Evolutionary conservation across 805 yeast genomes (phyloP).

Genomic region (Candida fluviatilis): DNA sequence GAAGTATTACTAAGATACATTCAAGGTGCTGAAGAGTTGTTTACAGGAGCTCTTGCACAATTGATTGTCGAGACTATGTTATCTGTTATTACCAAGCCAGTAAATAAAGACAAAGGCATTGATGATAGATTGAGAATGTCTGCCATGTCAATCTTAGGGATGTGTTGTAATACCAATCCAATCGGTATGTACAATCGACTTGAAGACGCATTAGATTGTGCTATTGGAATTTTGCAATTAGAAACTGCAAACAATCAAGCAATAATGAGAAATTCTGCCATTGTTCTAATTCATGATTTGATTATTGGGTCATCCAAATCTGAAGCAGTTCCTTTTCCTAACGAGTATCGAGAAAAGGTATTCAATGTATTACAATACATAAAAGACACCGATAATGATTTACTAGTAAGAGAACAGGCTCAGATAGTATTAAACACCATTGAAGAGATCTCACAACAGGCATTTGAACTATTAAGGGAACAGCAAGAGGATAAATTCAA

Average conservation of each 20-base stretch:
- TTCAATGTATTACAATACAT: slow-evolving; percentile 41
- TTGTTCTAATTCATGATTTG: slow-evolving; percentile 63
- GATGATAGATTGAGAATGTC: slow-evolving; percentile 78
- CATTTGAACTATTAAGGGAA: slow-evolving; percentile 7
- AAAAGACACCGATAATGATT: slow-evolving; percentile 48
- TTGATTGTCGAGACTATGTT: slow-evolving; percentile 43
- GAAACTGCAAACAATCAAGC: slow-evolving; percentile 45
- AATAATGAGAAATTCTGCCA: slow-evolving; percentile 70
- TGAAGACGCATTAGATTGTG: slow-evolving; percentile 65
- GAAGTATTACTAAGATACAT: slow-evolving; percentile 70
- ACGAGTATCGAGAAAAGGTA: slow-evolving; percentile 41
- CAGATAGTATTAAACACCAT: slow-evolving; percentile 26
- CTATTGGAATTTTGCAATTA: slow-evolving; percentile 66
- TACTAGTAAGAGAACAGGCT: slow-evolving; percentile 59
- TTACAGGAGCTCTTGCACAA: slow-evolving; percentile 42
- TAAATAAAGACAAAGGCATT: slow-evolving; percentile 12
- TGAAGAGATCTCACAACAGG: slow-evolving; percentile 17
- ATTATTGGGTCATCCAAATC: slow-evolving; percentile 43
- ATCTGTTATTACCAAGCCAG: slow-evolving; percentile 26
- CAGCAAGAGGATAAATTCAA: neutral
- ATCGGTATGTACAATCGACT: slow-evolving; percentile 46
- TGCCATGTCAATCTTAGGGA: slow-evolving; percentile 80
- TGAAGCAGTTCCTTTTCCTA: slow-evolving; percentile 48
- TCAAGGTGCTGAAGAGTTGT: slow-evolving; percentile 43
- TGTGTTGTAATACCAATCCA: slow-evolving; percentile 57